Conservation (phyloP, 2,329 filamentous ascomycete species). For the Talaromyces sp. region DNA sequence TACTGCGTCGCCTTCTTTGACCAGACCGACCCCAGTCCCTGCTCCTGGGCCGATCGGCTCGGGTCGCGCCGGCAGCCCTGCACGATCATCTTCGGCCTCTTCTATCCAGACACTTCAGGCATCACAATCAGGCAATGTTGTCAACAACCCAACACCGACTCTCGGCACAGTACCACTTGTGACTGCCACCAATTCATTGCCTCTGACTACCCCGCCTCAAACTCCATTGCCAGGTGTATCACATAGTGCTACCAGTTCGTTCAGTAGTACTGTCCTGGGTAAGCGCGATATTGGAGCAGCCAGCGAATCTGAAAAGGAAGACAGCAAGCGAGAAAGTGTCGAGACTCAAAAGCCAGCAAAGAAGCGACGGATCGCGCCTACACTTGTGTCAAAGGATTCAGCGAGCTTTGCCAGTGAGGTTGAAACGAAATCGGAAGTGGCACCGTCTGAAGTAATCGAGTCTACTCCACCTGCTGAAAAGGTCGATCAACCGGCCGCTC, state of each 20-base stretch:
- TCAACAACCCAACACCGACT: constrained; percentile 76
- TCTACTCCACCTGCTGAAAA: neutral
- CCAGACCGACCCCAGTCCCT: constrained; percentile 55
- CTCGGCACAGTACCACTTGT: constrained; percentile 74
- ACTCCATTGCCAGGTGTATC: constrained; percentile 61
- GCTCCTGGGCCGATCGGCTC: constrained; percentile 49
- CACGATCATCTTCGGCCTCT: constrained; percentile 80
- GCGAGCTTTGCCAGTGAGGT: neutral
- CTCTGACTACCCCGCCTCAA: constrained; percentile 84
- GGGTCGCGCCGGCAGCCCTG: constrained; percentile 68
- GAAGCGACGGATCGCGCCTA: constrained; percentile 68
- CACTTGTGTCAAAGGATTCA: constrained; percentile 46
- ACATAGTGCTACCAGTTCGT: constrained; percentile 55
- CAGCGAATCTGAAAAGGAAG: constrained; percentile 47
- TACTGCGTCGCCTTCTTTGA: constrained; percentile 56
- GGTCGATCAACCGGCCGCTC: neutral
- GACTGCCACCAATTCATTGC: constrained; percentile 70
- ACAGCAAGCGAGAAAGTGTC: constrained; percentile 24
- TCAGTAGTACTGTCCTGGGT: constrained; percentile 53
- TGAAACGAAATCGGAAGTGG: neutral
- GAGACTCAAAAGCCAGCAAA: constrained; percentile 53
- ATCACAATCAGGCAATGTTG: constrained; percentile 47
- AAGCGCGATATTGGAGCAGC: constrained; percentile 46
- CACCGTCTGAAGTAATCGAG: neutral
- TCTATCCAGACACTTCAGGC: constrained; percentile 63